phyloP scores from a whole-genome alignment of 2,329 filamentous ascomycete genomes.

The Clarireedia paspali region DNA sequence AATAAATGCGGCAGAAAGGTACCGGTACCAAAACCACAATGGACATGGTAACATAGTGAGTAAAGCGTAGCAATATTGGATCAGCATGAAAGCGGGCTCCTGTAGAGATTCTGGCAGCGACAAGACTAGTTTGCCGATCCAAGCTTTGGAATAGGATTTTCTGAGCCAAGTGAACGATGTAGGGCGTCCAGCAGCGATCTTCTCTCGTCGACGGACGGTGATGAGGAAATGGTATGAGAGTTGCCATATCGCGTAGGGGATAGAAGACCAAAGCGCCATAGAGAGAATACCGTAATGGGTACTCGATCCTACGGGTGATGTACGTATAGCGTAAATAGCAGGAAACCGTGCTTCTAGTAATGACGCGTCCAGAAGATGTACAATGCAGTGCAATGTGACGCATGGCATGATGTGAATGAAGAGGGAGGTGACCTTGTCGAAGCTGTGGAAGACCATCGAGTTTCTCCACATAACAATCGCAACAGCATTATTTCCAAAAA shows the following conservation, averaged over 20 bases:
- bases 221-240: conserved; percentile 90
- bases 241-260: conserved; percentile 93
- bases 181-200: conserved; percentile 90
- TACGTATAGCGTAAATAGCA: conserved; percentile 75
- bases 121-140: conserved; percentile 81
- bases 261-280: conserved; percentile 91
- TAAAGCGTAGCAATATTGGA: conserved; percentile 87
- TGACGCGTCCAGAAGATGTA: conserved; percentile 67
- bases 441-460: conserved; percentile 93
- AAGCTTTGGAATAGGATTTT: conserved; percentile 80
- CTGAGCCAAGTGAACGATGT: conserved; percentile 98
- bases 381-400: conserved; percentile 83
- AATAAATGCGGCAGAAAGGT: conserved; percentile 71
- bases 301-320: conserved; percentile 57
- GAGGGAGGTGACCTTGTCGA: conserved; percentile 95
- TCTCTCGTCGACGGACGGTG: conserved; percentile 85
- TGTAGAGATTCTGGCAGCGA: conserved; percentile 68
- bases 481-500: conserved; percentile 93
- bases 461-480: conserved; percentile 99
- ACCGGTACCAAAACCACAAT: conserved; percentile 86
- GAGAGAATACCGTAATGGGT: conserved; percentile 71
- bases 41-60: conserved; percentile 92
- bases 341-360: conserved; percentile 67
- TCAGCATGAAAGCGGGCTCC: conserved; percentile 88
- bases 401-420: conserved; percentile 99